Base-by-base conservation (phyloP, 768 basidiomycete species). In the Pholiota microspora region DNA sequence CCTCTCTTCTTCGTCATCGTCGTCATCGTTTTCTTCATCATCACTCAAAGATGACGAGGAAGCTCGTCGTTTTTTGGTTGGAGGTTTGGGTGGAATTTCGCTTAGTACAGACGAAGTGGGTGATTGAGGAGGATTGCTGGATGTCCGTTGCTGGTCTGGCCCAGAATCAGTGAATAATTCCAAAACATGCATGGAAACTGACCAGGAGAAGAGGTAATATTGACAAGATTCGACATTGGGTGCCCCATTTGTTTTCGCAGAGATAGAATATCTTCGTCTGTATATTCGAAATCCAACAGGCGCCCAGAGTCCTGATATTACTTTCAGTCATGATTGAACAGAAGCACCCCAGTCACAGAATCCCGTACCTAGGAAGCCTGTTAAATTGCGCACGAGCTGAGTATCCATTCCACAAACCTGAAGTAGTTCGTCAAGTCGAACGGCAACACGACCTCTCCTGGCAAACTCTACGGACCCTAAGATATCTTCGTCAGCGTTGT, bases 251-350 rank as follows among this genome's bases (percentile, higher is more conserved):
- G 88, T 61, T 83, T 82, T 56, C 86, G 81, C 53, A 92, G 67
- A 15, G 86, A 85, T 24, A 75, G 63, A 40, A 93, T 83, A 58
- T 86, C 84, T 16, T 83, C 83, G 68, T 93, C 85, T 10, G 73
- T 73, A 67, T 92, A 92, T 45, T 79, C 76, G 61, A 94, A 94
- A 70, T 93, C 88, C n/a, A 89, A 75, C 8, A 95, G 75, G 62
- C 82, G 82, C 45, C 83, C 84, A 28, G 77, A 79, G 67, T 91
- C 90, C 92, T 96, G 65, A 36, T 25, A 45, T 57, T 38, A 27
- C 24, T 28, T 45, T 61, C 31, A 54, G 35, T 18, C 6, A 38
- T 18, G 27, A 42, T 40, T 21, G 49, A 29, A 47, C 28, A 15
- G n/a, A n/a, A n/a, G n/a, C 42, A 48, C 46, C 13, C 48, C 38